Evolutionary conservation across 2,329 filamentous ascomycete genomes (phyloP).

Genomic region (Colletotrichum eleusines): DNA sequence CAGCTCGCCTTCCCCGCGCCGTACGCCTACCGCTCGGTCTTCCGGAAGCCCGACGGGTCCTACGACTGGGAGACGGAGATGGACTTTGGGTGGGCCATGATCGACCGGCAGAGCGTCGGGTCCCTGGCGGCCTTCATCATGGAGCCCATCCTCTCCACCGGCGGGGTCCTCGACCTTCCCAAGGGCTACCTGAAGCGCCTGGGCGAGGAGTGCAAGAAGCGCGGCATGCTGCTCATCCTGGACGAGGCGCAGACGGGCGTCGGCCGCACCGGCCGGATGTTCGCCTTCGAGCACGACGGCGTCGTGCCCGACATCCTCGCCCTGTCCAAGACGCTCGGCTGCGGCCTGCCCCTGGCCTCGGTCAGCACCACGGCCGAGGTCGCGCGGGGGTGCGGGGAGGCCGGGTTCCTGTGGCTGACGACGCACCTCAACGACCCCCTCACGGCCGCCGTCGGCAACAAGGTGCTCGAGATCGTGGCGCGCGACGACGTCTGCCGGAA

Average conservation of each 20-base stretch:
- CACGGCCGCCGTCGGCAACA: slow-evolving; percentile 64
- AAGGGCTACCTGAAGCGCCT: slow-evolving; percentile 67
- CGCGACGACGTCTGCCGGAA: slow-evolving; percentile 59
- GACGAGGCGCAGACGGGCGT: slow-evolving; percentile 72
- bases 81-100: slow-evolving; percentile 70
- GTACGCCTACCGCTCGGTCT: slow-evolving; percentile 71
- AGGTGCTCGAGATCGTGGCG: slow-evolving; percentile 66
- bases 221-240: slow-evolving; percentile 69
- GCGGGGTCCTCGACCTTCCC: slow-evolving; percentile 68
- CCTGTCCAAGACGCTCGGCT: slow-evolving; percentile 67
- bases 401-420: slow-evolving; percentile 62
- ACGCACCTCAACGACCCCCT: slow-evolving; percentile 68
- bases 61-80: slow-evolving; percentile 77
- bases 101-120: slow-evolving; percentile 69
- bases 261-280: slow-evolving; percentile 68
- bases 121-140: slow-evolving; percentile 73
- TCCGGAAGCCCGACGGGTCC: slow-evolving; percentile 67
- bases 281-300: slow-evolving; percentile 66
- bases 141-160: slow-evolving; percentile 69
- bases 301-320: slow-evolving; percentile 63
- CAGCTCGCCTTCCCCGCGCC: slow-evolving; percentile 69
- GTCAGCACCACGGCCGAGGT: slow-evolving; percentile 63
- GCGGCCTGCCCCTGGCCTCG: slow-evolving; percentile 62
- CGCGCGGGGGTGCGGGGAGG: slow-evolving; percentile 57
- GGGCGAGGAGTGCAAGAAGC: slow-evolving; percentile 62